Percentiles rank a stretch among this genome's conserved stretches.
Evolutionary conservation across 176 grass and related monocot genomes (phyloP).

Genomic region (Elaeis guineensis): DNA sequence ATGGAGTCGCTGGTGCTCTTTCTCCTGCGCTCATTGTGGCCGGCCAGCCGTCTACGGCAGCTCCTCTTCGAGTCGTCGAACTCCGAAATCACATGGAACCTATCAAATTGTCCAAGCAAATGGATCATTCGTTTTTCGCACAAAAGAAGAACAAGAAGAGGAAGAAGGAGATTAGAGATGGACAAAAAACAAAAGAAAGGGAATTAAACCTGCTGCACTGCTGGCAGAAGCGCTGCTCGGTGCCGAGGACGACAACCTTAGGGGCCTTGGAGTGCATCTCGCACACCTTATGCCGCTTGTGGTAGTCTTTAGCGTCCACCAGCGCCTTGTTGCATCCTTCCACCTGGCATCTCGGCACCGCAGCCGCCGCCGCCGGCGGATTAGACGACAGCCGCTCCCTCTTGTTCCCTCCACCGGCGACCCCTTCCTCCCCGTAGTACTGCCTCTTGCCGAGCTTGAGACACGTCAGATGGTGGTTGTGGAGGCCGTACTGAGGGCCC

Average conservation of each 20-base stretch:
- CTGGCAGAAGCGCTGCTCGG: conserved; percentile 12
- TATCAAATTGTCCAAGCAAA: background rate
- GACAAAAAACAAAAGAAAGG: background rate
- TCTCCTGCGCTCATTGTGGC: conserved; percentile 6
- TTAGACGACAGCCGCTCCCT: no score
- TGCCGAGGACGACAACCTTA: conserved; percentile 1
- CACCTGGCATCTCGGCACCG: conserved; percentile 5
- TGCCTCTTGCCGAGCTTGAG: conserved; percentile 7
- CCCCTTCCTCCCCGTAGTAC: background rate
- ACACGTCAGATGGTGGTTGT: background rate
- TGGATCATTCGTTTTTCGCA: no score
- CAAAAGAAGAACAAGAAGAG: no score
- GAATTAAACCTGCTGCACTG: conserved; percentile 3
- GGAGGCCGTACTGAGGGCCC: background rate
- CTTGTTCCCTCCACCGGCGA: background rate
- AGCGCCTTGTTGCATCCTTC: background rate
- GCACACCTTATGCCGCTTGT: conserved; percentile 11
- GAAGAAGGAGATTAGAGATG: no score
- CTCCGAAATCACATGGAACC: conserved; percentile 6
- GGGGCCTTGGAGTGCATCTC: conserved; percentile 9
- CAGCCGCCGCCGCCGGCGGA: background rate
- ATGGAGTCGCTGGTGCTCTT: conserved; percentile 5
- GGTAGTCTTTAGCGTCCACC: conserved; percentile 6
- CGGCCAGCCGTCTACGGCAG: conserved; percentile 1
- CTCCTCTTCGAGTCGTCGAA: conserved; percentile 14